Evolutionary conservation across 805 yeast species (phyloP), one percentile per base, ranked within the genome.

Genomic region (Grigorovia yakushimaensis): DNA sequence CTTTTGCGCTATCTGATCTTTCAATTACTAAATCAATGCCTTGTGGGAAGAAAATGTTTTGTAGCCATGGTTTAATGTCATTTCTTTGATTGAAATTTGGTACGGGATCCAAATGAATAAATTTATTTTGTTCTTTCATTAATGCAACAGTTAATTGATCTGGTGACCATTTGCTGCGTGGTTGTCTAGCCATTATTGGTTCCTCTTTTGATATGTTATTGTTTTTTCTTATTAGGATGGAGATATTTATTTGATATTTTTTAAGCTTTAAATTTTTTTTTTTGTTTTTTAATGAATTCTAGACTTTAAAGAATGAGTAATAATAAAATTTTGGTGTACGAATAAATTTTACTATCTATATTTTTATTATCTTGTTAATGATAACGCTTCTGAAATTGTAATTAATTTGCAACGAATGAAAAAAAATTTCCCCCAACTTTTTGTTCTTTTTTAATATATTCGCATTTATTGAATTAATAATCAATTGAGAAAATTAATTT

Each of bases 1-100:
- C 76, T 57, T 79, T 79, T 40, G 73, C 64, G 45, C 71, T 72
- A 60, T 79, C 85, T 6, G 81, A 75, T 22, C 85, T 62, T 61
- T 78, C 84, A 45, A 78, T 78, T 13, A 77, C 84, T 3, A 79
- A 67, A 46, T 70, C 70, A 40, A 77, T 73, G 10, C 81, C 80
- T 51, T 69, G 69, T 11, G 68, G 60, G 15, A 65, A 62, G 44
- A 72, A 64, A 46, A 77, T 69, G 42, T 68, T 61, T 53, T 70
- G 77, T 44, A 79, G 59, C 83, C 84, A 79, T 17, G 84, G 83
- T 57, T 79, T 79, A 50, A 79, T 77, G 27, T 70, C 73, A 23
- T 70, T 64, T 53, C 71, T 74, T 46, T 68, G 69, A 35, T 59
- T 55, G 55, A 73, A 70, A 43, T 54, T 50, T 6, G 68, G 68